Evolutionary conservation across 2,329 filamentous ascomycete genomes (phyloP).

Genomic region (Alternaria sp.): DNA sequence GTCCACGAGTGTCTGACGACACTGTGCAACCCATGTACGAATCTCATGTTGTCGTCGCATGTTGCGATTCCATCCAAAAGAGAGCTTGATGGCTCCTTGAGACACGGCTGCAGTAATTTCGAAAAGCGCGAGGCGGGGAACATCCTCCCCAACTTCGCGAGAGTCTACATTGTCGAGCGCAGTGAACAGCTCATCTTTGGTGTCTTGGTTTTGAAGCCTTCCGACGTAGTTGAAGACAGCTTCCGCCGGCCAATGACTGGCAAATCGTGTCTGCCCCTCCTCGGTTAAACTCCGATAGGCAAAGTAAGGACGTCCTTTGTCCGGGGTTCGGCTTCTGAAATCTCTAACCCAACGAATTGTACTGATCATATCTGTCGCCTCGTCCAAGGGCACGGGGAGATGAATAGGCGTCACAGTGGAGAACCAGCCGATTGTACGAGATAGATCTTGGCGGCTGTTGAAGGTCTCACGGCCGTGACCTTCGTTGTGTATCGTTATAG

Average conservation of each 20-base stretch:
- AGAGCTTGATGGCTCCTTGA: conserved; percentile 44
- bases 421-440: conserved; percentile 62
- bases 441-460: conserved; percentile 57
- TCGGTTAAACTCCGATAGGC: conserved; percentile 38
- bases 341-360: conserved; percentile 49
- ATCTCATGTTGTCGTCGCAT: conserved; percentile 45
- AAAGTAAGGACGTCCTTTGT: conserved; percentile 47
- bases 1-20: conserved; percentile 40
- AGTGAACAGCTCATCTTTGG: conserved; percentile 40
- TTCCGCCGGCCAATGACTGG: conserved; percentile 47
- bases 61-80: conserved; percentile 44
- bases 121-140: conserved; percentile 44
- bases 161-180: conserved; percentile 33
- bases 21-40: conserved; percentile 41
- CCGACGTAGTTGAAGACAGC: conserved; percentile 48
- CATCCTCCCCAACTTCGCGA: conserved; percentile 36
- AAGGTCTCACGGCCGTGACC: conserved; percentile 60
- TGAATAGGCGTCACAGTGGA: conserved; percentile 52
- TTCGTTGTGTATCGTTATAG: conserved; percentile 59
- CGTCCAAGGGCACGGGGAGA: conserved; percentile 35
- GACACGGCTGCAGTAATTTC: conserved; percentile 44
- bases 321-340: conserved; percentile 41
- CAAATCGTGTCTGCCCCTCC: conserved; percentile 38
- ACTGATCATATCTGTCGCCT: conserved; percentile 42
- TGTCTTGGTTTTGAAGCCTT: conserved; percentile 42